Conservation (phyloP, 495 filamentous ascomycete species). For the Aspergillus campestris region DNA sequence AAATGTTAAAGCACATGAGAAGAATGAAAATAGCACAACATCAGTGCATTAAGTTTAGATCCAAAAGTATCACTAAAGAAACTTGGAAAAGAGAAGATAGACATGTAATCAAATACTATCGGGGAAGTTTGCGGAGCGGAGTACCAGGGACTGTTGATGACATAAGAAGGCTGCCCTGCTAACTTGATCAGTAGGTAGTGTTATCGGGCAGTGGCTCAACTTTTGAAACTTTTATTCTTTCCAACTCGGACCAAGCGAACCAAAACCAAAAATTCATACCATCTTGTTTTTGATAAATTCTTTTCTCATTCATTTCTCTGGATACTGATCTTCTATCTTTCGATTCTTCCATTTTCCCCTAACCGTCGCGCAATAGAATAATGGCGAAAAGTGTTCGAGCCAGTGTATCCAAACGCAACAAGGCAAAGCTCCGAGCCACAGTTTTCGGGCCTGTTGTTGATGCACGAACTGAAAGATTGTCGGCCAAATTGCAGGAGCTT, state of each 20-base stretch:
- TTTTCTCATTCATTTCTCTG: background rate
- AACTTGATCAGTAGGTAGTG: too few species aligned
- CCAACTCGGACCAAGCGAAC: slow-evolving; percentile 7
- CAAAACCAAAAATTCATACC: slow-evolving; percentile 10
- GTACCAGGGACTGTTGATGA: slow-evolving; percentile 26
- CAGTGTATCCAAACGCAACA: slow-evolving; percentile 69
- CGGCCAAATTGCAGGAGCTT: slow-evolving; percentile 69
- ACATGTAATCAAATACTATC: background rate
- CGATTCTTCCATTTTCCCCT: slow-evolving; percentile 1
- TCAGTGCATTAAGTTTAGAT: too few species aligned
- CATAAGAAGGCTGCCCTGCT: slow-evolving; percentile 23
- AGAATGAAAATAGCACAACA: too few species aligned
- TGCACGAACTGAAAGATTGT: slow-evolving; percentile 68
- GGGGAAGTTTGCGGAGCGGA: slow-evolving; percentile 16
- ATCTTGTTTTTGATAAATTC: background rate
- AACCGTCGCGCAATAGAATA: slow-evolving; percentile 7
- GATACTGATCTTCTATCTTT: background rate
- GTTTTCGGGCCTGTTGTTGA: slow-evolving; percentile 73
- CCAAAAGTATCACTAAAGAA: background rate
- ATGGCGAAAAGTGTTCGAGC: slow-evolving; percentile 83
- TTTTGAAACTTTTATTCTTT: slow-evolving; percentile 1
- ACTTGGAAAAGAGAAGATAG: background rate
- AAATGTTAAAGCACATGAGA: too few species aligned
- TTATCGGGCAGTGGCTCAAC: too few species aligned
- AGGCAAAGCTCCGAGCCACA: slow-evolving; percentile 59